Base-by-base conservation (phyloP, 2,329 filamentous ascomycete species). In the Plectosphaerella cucumerina region DNA sequence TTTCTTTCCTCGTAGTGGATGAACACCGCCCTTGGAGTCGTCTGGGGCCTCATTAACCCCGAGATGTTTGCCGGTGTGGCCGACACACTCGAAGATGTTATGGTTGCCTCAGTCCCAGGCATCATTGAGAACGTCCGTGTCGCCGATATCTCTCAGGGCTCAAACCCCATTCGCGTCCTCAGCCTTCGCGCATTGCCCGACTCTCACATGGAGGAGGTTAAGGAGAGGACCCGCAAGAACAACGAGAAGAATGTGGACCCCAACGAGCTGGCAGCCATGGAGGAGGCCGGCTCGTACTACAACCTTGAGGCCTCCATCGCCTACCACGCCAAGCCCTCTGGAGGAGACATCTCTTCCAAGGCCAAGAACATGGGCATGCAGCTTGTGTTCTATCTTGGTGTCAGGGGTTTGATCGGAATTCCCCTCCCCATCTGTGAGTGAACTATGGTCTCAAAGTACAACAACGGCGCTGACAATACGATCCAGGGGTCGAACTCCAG, bases 61-160 rank as follows among this genome's bases (percentile, higher is more conserved):
- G 93, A 97, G 42, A 95, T 97, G 88, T 94, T 99, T 67, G 76
- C 83, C n/a, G 82, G 83, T 6, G 82, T 97, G 9, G 92, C 92
- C n/a, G 94, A 97, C 64, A 97, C 89, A 12, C 63, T 74, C 1
- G 65, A 79, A 70, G 93, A 97, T 65, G 89, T 97, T 58, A 97
- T 97, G 93, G 91, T 95, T 66, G 93, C 92, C 18, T 96, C 90
- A 0, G 88, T 97, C 0, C 94, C 94, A 0, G 85, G 87, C 2
- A 74, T 97, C 37, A 91, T 99, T 57, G 92, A 97, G 66, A 94
- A 96, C 58, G 91, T 99, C 44, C 88, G 93, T 58, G 90, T 97
- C 20, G 91, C 92, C 53, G 92, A 97, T 60, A 96, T 99, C 60
- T 90, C 90, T 47, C 94, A 97, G 68, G 94, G 94, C 23, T 90